phyloP scores from a whole-genome alignment of 2,329 filamentous ascomycete genomes.

The Fusarium oxysporum region DNA sequence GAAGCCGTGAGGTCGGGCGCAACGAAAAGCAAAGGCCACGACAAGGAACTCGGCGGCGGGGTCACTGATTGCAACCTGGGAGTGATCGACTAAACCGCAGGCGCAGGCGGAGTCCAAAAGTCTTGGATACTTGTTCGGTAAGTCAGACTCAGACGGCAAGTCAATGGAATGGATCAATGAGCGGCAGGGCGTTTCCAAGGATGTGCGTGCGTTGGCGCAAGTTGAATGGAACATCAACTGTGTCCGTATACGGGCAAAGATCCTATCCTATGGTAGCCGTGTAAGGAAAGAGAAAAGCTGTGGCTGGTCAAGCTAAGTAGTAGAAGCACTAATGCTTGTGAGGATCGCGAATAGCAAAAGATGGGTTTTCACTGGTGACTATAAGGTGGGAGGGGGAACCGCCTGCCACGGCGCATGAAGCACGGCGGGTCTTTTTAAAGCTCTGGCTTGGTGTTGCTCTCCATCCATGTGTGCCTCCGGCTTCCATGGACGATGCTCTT shows the following conservation, averaged over 20 bases:
- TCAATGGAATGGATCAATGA: conserved; percentile 34
- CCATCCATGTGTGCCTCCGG: background rate
- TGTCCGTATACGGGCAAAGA: conserved; percentile 22
- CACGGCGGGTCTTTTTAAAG: conserved; percentile 42
- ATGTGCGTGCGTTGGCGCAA: conserved; percentile 31
- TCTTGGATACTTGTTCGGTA: conserved; percentile 19
- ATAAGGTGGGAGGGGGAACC: conserved; percentile 24
- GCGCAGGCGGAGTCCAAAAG: conserved; percentile 30
- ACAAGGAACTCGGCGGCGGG: conserved; percentile 33
- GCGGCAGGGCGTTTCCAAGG: conserved; percentile 28
- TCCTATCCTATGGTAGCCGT: conserved; percentile 13
- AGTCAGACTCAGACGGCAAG: conserved; percentile 20
- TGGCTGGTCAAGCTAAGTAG: conserved; percentile 28
- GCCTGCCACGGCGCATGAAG: conserved; percentile 39
- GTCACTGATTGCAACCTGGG: conserved; percentile 20
- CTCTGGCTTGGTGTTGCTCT: conserved; percentile 23
- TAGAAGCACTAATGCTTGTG: conserved; percentile 30
- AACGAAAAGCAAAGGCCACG: conserved; percentile 24
- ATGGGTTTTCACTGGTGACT: conserved; percentile 35
- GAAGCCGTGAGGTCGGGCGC: conserved; percentile 21
- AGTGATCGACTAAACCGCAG: conserved; percentile 37
- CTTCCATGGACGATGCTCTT: conserved; percentile 1
- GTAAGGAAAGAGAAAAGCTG: conserved; percentile 12
- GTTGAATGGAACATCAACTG: conserved; percentile 22
- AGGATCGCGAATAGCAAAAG: conserved; percentile 28